Evolutionary conservation across 2,329 filamentous ascomycete genomes (phyloP).

Genomic region (Colletotrichum shisoi): DNA sequence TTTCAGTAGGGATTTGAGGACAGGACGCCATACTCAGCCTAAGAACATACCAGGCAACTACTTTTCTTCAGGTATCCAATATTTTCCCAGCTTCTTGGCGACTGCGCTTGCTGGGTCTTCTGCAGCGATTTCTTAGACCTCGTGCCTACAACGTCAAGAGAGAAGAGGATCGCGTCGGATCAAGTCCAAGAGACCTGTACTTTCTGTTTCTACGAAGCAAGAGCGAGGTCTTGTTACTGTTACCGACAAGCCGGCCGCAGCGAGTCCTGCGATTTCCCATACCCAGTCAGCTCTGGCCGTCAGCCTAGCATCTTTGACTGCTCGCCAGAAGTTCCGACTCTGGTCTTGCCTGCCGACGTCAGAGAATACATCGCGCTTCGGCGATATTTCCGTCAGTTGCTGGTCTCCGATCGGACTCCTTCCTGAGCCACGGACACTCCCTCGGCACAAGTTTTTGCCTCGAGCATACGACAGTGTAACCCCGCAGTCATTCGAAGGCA

Average conservation of each 20-base stretch:
- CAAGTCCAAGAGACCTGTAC: neutral
- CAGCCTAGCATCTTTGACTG: slow-evolving; percentile 3
- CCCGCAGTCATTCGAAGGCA: neutral
- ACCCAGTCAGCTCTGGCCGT: neutral
- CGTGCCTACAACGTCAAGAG: neutral
- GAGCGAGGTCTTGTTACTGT: slow-evolving; percentile 7
- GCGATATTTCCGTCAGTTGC: neutral
- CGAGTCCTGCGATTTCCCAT: neutral
- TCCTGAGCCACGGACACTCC: neutral
- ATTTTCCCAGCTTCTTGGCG: slow-evolving; percentile 1
- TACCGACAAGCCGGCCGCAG: neutral
- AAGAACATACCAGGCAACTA: slow-evolving; percentile 8
- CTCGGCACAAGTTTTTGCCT: neutral
- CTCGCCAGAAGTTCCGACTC: neutral
- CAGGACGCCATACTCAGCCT: neutral
- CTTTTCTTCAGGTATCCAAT: neutral
- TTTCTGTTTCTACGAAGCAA: slow-evolving; percentile 8
- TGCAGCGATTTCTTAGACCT: neutral
- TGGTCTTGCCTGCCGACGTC: neutral
- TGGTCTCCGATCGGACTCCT: neutral
- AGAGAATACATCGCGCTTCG: slow-evolving; percentile 8
- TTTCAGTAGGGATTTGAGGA: slow-evolving; percentile 9
- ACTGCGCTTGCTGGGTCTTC: slow-evolving; percentile 1
- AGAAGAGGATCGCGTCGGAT: neutral
- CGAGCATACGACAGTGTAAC: neutral